Conservation (phyloP, 345 rosid species). For the Erysimum cheiranthoides region DNA sequence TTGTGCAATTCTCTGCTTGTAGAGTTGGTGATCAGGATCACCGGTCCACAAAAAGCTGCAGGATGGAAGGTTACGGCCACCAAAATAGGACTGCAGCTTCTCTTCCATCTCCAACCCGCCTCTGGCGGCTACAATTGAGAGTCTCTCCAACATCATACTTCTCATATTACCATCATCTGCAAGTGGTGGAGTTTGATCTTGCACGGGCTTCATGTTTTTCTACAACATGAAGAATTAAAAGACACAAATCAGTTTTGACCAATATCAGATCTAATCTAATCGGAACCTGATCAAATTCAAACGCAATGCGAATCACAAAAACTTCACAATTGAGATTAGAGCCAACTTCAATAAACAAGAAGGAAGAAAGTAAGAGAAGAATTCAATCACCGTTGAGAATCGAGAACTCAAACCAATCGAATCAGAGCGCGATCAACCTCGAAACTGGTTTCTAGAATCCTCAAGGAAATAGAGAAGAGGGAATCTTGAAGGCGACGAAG, state of each 20-base stretch:
- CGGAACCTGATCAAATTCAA: slow-evolving; percentile 23
- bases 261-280: slow-evolving; percentile 29
- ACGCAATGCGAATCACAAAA: slow-evolving; percentile 24
- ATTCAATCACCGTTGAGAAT: slow-evolving; percentile 25
- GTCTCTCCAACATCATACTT: background rate
- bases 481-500: slow-evolving; percentile 40
- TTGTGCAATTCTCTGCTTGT: background rate
- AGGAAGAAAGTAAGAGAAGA: slow-evolving; percentile 13
- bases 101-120: background rate
- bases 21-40: background rate
- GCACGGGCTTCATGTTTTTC: no score
- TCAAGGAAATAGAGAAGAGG: slow-evolving; percentile 23
- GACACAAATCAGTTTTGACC: no score
- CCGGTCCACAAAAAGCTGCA: background rate
- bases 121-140: background rate
- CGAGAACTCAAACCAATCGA: slow-evolving; percentile 19
- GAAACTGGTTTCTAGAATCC: slow-evolving; percentile 5
- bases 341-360: background rate
- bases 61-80: no score
- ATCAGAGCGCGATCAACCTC: slow-evolving; percentile 41
- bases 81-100: background rate
- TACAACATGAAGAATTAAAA: no score
- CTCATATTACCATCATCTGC: background rate
- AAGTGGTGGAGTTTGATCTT: background rate
- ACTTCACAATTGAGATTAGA: background rate